Conservation (phyloP, 139 green algal genomes). For the Desmodesmus armatus region DNA sequence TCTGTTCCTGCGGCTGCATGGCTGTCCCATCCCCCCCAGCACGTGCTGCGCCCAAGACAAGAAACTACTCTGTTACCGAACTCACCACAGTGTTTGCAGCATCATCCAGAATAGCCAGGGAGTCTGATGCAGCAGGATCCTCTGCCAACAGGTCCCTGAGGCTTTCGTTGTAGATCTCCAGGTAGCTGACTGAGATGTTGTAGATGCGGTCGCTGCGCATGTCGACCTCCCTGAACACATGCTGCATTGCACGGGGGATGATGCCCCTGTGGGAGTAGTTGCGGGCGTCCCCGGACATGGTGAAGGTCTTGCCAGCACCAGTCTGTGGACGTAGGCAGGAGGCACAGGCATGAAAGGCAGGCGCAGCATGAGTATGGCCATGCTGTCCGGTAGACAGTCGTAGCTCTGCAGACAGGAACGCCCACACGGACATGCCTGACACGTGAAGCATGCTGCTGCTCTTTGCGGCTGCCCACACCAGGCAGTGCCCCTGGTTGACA, state of each 20-base stretch:
- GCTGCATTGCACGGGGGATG: slow-evolving; percentile 76
- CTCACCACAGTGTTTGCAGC: slow-evolving; percentile 30
- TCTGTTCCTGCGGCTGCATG: not conserved
- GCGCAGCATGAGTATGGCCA: too few relatives aligned
- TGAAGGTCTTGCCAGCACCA: slow-evolving; percentile 88
- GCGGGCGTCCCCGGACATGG: slow-evolving; percentile 71
- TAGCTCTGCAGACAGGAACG: not conserved
- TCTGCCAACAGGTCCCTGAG: slow-evolving; percentile 83
- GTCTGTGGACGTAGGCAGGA: slow-evolving; percentile 63
- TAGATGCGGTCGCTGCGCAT: slow-evolving; percentile 39
- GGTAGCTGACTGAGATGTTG: slow-evolving; percentile 70
- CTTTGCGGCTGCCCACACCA: not conserved
- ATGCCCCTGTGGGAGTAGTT: slow-evolving; percentile 78
- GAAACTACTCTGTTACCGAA: too few relatives aligned
- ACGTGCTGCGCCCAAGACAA: too few relatives aligned
- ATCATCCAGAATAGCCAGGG: slow-evolving; percentile 70
- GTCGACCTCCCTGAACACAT: slow-evolving; percentile 71
- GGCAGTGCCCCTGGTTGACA: not conserved
- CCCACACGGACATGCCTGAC: not conserved
- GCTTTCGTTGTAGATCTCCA: slow-evolving; percentile 88
- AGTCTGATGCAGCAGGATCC: slow-evolving; percentile 55
- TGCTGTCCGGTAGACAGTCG: too few relatives aligned
- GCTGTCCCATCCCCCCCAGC: not conserved
- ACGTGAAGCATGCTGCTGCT: not conserved
- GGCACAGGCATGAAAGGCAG: not conserved